Base-by-base conservation (phyloP, 1,284 basidiomycete species). In the Neonothopanus nambi region DNA sequence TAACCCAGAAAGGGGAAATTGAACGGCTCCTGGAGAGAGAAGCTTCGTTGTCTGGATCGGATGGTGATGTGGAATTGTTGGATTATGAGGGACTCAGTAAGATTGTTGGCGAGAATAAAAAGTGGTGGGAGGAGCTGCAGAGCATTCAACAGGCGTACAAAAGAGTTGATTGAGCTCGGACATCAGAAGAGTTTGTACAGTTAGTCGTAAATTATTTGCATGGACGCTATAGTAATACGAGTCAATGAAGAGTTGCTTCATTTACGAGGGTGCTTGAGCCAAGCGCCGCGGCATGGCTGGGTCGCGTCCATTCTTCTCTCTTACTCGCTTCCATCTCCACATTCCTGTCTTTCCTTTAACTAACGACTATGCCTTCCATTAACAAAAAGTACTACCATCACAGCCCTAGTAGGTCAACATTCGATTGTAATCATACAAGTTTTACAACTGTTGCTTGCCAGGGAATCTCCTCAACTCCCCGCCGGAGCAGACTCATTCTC, bases 41-140 rank as follows among this genome's bases (percentile, higher is more conserved):
- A 70, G 71, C 69, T 6, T 72, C 68, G 20, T 64, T 69, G 42
- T 72, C 69, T 12, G 79, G 78, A 59, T 76, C 72, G 20, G 78
- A 80, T 56, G 71, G 70, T 18, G 78, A 79, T 45, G 61, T 69
- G 18, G 81, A 81, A 35, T 54, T 85, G 51, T 66, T 85, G 71
- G 75, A 77, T 57, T 64, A 70, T 5, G 82, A 85, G 26, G 81
- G 81, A 20, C 58, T 85, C 54, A 58, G 65, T 48, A 72, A 71
- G 55, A 64, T 87, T 38, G 75, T 62, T 38, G 59, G 59, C 13
- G 72, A 76, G 8, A 71, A 80, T 60, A 68, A 70, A 54, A 67
- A 67, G 37, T 65, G 74, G 58, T 69, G 73, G 61, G 70, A 70
- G 28, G 81, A 82, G 55, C 60, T 85, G 26, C 71, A 76, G 59